These are phyloP conservation scores for Chlorella ohadii DNA, from an alignment of 139 green algal genomes.

Conservation along the genomic window DNA sequence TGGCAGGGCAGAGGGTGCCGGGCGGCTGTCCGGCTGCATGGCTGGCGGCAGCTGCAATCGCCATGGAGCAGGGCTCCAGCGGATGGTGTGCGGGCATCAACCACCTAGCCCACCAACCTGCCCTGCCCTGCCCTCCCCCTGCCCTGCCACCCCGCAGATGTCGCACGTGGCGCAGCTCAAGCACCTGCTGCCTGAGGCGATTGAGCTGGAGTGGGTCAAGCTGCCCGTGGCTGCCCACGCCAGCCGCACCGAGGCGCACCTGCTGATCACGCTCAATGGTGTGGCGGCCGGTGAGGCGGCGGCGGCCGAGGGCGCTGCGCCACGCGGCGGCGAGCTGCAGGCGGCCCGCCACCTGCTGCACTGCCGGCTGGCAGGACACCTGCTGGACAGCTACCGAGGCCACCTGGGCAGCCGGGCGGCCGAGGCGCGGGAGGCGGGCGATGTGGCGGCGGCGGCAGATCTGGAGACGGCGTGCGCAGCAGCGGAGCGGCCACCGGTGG, in stretches of 20 bases:
- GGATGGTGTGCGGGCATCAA: too few species aligned
- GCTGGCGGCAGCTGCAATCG: too few species aligned
- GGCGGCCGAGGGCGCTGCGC: background rate
- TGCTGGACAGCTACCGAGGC: slow-evolving; percentile 25
- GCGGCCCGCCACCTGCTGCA: slow-evolving; percentile 33
- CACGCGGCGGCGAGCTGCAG: background rate
- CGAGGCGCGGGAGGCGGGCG: background rate
- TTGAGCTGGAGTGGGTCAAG: slow-evolving; percentile 39
- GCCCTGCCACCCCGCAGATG: slow-evolving; percentile 12
- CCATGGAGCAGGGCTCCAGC: too few species aligned
- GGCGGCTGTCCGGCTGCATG: too few species aligned
- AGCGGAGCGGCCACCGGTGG: background rate
- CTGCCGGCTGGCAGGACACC: slow-evolving; percentile 30
- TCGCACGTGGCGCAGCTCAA: slow-evolving; percentile 39
- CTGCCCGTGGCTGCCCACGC: slow-evolving; percentile 35
- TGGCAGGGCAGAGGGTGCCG: too few species aligned
- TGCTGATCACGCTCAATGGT: slow-evolving; percentile 12
- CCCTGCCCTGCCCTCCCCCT: background rate
- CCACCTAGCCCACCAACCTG: too few species aligned
- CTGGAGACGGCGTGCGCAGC: background rate
- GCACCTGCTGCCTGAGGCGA: slow-evolving; percentile 37
- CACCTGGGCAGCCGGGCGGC: slow-evolving; percentile 3
- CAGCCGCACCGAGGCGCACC: slow-evolving; percentile 33
- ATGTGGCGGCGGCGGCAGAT: background rate
- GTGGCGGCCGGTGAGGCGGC: background rate